Evolutionary conservation across 371 early-diverging fungal genomes (phyloP), one percentile per base, ranked within the genome.

Genomic region (Haplosporangium sp.): DNA sequence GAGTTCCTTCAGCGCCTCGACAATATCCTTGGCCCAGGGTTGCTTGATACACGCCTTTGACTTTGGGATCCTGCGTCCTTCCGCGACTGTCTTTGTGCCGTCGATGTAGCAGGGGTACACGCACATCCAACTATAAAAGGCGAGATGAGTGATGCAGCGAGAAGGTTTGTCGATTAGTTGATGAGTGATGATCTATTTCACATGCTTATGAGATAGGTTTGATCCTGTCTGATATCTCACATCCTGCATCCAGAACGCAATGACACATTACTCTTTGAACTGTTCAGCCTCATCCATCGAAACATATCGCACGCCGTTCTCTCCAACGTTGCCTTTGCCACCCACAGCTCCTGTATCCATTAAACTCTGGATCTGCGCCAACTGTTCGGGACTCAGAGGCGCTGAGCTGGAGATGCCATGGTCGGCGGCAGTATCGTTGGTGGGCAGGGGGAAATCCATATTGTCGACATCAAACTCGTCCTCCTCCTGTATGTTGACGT

Each of bases 51-150:
- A 82, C 21, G 85, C 85, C 54, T 81, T 77, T 40, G 68, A 74
- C 52, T 87, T 82, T 5, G 81, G 55, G 42, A 90, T 84, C 67
- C 85, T 84, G 55, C 90, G 84, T 52, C 89, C 88, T 59, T 86
- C 81, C 58, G 80, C 69, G 46, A 80, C 62, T 11, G 86, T 74
- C 67, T 85, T 87, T 43, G 76, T 84, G 37, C 83, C 77, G 76
- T 91, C 89, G 61, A 92, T 85, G 73, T 92, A 90, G 54, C 87
- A 84, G 29, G 92, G 92, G 80, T 92, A 92, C 0, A 91, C 74
- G 46, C 84, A 85, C 37, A 88, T 85, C 91, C 91, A 92, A 59
- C 86, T 89, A 73, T 20, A 48, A 56, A n/a, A 53, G 45, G 29
- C 38, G 6, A 14, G 48, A 50, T 18, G 20, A 20, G 8, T 9